These are phyloP conservation scores for Fusarium continuum DNA, from an alignment of 2,329 filamentous ascomycete species.

Conservation along the genomic window DNA sequence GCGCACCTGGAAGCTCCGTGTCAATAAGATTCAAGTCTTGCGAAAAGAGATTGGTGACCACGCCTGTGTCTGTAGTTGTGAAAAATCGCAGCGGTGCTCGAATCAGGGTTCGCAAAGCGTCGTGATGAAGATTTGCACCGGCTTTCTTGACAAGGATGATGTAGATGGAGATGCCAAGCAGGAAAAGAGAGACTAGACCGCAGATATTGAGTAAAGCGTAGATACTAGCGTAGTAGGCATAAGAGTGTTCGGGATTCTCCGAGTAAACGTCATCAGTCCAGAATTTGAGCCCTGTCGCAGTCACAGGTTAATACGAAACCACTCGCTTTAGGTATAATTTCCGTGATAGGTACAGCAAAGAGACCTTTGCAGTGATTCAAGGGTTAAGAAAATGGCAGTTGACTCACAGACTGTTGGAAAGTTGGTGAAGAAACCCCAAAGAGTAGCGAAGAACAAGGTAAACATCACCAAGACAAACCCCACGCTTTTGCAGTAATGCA, in stretches of 20 bases:
- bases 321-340: background rate
- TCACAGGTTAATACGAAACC: background rate
- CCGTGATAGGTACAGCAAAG: background rate
- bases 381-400: background rate
- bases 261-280: slow-evolving; percentile 49
- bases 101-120: slow-evolving; percentile 46
- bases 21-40: slow-evolving; percentile 57
- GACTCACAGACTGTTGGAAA: slow-evolving; percentile 9
- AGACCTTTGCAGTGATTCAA: background rate
- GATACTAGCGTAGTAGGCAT: slow-evolving; percentile 46
- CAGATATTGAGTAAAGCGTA: slow-evolving; percentile 40
- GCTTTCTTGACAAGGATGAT: slow-evolving; percentile 43
- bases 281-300: slow-evolving; percentile 49
- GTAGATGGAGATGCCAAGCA: slow-evolving; percentile 23
- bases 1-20: slow-evolving; percentile 48
- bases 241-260: background rate
- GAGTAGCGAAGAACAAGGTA: slow-evolving; percentile 42
- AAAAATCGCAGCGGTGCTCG: slow-evolving; percentile 54
- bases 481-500: slow-evolving; percentile 47
- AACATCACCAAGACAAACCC: slow-evolving; percentile 30
- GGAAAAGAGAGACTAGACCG: slow-evolving; percentile 32
- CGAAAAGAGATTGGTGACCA: slow-evolving; percentile 55
- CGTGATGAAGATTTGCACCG: slow-evolving; percentile 47
- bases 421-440: slow-evolving; percentile 46
- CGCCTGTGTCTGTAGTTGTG: slow-evolving; percentile 52